Evolutionary conservation across 2,329 filamentous ascomycete species (phyloP), one percentile per base, ranked within the genome.

Genomic region (Cercospora sesami): DNA sequence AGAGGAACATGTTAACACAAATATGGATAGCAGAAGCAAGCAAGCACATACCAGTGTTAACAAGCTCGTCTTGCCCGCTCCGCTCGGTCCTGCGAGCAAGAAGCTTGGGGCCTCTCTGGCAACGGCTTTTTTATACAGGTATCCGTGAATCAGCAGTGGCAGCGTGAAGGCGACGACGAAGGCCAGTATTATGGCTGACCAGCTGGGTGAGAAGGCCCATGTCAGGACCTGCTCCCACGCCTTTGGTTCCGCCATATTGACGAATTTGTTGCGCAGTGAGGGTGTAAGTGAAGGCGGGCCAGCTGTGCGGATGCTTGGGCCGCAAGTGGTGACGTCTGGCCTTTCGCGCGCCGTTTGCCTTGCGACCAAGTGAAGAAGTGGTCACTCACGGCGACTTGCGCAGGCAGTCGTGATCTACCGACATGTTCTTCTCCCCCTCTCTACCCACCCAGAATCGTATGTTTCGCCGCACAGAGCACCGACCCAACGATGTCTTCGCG

Each of bases 11-110:
- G 5, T 55, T 4, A 55, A 12, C 8, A 55, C 6, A 1, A 1
- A 2, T 1, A 55, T 55, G 5, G 7, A 23, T 26, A 16, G 48
- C 12, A 23, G 14, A 9, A 3, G 14, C 16, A 23, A 55, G 48
- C 23, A 26, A 5, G 18, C 9, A 23, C 60, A n/a, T 83, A 91
- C 89, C 73, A 95, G 85, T 23, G 92, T 93, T n/a, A 93, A 82
- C 36, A 98, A 87, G 8, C 91, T 87, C 0, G 95, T 98, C 83
- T 98, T 99, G 75, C 95, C 95, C 60, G 88, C 86, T 71, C 90
- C 91, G 65, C 90, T 89, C 16, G 94, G 93, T 0, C 95, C 95
- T 60, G 94, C 79, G 53, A 97, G 86, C 9, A 97, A 83, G 69
- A 98, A 88, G 7, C 90, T 90, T 60, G 94, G 93, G 28, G 91